Evolutionary conservation across 805 yeast genomes (phyloP), one percentile per base, ranked within the genome.

Genomic region (Saturnispora kantuleensis): DNA sequence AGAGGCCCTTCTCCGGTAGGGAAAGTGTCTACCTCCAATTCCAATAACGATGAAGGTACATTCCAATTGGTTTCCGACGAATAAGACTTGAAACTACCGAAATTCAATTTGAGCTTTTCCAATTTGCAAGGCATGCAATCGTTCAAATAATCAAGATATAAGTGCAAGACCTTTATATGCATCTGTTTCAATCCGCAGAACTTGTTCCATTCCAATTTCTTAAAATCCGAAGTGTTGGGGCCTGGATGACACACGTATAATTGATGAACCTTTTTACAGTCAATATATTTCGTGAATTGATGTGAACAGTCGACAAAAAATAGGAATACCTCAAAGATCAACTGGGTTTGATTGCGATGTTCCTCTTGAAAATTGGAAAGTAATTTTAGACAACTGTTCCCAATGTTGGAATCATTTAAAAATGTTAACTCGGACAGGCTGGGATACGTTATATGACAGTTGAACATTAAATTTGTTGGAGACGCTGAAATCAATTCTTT

Each of bases 191-290:
- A 33, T 4, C 34, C 29, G 5, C 26, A 32, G 10, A 43, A 43
- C 16, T 32, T 38, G 10, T 13, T 30, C 46, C 46, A 43, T 12
- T 43, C 40, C n/a, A 43, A 33, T 16, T 37, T 31, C 30, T 38
- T 37, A n/a, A 43, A 43, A 38, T 32, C 38, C 9, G 38, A 26
- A 15, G 42, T 26, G 16, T 37, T 43, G 15, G 46, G 46, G 9
- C 38, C 42, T 3, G 46, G 46, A 29, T 43, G 46, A 26, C 46
- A 43, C 16, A 43, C 38, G 18, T 38, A 43, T n/a, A 43, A 29
- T 21, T 43, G 41, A 16, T 34, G 15, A 37, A 43, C 46, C n/a
- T 32, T 38, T 26, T 37, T 13, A 17, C 36, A 43, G 28, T 43
- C 35, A 17, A 43, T 38, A n/a, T 28, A 38, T 13, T 38, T 18